Percentiles rank a stretch among this genome's conserved stretches.
Conservation (phyloP, 495 filamentous ascomycete genomes). For the Aspergillus baeticus region DNA sequence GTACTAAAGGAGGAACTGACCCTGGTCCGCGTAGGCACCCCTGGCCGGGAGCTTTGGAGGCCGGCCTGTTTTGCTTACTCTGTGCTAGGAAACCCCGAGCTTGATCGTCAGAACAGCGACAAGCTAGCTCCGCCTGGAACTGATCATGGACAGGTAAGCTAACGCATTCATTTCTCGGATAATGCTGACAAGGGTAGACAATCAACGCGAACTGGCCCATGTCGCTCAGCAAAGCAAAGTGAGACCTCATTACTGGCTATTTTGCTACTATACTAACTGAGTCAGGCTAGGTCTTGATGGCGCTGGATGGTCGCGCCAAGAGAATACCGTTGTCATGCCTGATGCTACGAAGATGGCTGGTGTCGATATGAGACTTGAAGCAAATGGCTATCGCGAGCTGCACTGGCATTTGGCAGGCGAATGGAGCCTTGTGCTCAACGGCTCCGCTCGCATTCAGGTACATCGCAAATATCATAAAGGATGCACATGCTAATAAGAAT, state of each 20-base stretch:
- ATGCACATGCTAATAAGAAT: neutral
- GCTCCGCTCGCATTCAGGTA: constrained; percentile 56
- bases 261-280: constrained; percentile 1
- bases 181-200: constrained; percentile 26
- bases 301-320: constrained; percentile 69
- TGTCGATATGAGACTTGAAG: constrained; percentile 73
- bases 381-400: constrained; percentile 65
- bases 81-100: constrained; percentile 49
- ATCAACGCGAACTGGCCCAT: constrained; percentile 72
- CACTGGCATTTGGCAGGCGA: constrained; percentile 73
- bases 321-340: constrained; percentile 63
- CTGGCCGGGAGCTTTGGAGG: neutral
- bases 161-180: neutral
- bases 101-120: constrained; percentile 66
- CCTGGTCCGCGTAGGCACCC: constrained; percentile 55
- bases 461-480: neutral
- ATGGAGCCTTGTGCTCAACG: constrained; percentile 66
- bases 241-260: neutral
- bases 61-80: neutral
- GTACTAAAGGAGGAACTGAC: constrained; percentile 54
- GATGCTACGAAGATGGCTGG: constrained; percentile 68
- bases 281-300: constrained; percentile 50
- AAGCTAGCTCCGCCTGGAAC: constrained; percentile 65
- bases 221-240: constrained; percentile 61
- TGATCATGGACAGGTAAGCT: constrained; percentile 46